A percentile compares a stretch with the other conserved stretches of the same genome.
Conservation (phyloP, 768 basidiomycete species). For the Boletellus emodensis region DNA sequence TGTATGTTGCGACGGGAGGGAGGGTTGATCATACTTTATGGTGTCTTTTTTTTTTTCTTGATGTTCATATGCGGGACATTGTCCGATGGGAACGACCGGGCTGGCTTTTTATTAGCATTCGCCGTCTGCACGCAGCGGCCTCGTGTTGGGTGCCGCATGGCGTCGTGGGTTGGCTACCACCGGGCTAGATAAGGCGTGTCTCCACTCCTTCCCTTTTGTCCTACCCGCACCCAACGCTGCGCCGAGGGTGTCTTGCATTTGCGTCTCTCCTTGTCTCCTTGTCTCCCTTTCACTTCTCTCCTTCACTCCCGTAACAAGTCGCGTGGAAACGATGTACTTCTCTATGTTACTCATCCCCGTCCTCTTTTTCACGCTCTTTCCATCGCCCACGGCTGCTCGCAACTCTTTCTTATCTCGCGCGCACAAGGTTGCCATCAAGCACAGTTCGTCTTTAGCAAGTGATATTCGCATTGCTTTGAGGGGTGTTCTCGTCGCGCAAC, state of each 20-base stretch:
- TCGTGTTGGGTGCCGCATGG: no score
- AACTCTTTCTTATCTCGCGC: constrained; percentile 38
- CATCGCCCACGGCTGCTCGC: constrained; percentile 21
- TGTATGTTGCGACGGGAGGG: neutral
- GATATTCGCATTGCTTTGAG: constrained; percentile 68
- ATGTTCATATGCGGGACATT: neutral
- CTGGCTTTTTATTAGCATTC: no score
- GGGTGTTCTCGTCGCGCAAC: constrained; percentile 46
- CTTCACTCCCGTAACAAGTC: neutral
- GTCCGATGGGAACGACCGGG: no score
- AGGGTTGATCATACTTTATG: constrained; percentile 15
- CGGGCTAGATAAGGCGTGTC: neutral
- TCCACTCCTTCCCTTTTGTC: no score
- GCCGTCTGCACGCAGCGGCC: no score
- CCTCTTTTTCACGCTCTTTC: constrained; percentile 25
- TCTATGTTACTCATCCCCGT: constrained; percentile 30
- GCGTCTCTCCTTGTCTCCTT: constrained; percentile 3
- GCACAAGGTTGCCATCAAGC: constrained; percentile 52
- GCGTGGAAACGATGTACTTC: constrained; percentile 22
- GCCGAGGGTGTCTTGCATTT: constrained; percentile 8
- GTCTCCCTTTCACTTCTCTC: neutral
- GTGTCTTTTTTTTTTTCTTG: constrained; percentile 6
- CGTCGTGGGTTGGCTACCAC: no score
- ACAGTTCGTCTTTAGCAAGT: constrained; percentile 58
- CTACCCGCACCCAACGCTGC: constrained; percentile 9